Percentiles rank a stretch among this genome's conserved stretches.
phyloP scores from a whole-genome alignment of 495 filamentous ascomycete species.

The Apiosordaria backusii region DNA sequence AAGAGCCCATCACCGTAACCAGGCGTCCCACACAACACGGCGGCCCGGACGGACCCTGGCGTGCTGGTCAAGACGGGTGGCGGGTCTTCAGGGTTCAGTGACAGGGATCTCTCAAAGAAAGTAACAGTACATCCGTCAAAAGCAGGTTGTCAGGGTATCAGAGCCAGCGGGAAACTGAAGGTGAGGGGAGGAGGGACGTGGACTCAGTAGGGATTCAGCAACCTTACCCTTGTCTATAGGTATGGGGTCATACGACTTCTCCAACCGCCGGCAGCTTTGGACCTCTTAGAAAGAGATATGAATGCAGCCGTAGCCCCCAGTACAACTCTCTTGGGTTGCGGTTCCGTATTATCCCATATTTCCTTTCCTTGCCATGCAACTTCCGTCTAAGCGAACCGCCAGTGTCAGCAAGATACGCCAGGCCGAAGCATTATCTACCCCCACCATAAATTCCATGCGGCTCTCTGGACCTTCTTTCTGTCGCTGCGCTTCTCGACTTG shows the following conservation, averaged over 20 bases:
- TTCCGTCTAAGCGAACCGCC: neutral
- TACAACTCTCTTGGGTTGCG: neutral
- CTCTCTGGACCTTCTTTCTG: neutral
- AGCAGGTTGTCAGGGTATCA: neutral
- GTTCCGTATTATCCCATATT: neutral
- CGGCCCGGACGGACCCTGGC: neutral
- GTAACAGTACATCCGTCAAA: neutral
- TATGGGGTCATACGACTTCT: neutral
- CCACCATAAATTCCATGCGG: neutral
- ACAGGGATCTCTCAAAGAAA: neutral
- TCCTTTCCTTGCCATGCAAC: slow-evolving; percentile 13
- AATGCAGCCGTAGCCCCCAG: slow-evolving; percentile 5
- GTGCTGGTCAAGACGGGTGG: neutral
- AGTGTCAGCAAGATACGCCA: neutral
- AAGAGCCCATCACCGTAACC: neutral
- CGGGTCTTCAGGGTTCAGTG: neutral
- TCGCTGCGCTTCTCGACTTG: neutral
- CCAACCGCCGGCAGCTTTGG: neutral
- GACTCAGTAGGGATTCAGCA: neutral
- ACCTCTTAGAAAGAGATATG: slow-evolving; percentile 8
- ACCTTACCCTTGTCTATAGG: neutral
- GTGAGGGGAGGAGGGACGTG: neutral
- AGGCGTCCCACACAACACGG: neutral
- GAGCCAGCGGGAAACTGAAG: neutral
- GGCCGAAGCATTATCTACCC: neutral